Conservation (phyloP, 345 rosid species). For the Sonneratia caseolaris region DNA sequence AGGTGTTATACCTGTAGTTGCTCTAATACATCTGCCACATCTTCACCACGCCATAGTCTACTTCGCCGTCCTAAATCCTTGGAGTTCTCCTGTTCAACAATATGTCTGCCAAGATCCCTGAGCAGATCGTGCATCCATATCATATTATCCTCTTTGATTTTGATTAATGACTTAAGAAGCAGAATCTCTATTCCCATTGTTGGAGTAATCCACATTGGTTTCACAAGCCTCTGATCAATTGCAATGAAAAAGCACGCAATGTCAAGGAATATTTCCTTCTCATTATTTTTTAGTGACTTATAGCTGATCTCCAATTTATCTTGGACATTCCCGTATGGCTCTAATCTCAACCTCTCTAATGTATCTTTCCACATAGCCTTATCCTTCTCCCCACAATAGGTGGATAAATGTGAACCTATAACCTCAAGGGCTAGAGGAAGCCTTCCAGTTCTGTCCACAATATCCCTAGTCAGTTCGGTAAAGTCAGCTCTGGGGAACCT, state of each 20-base stretch:
- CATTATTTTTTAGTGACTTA: background rate
- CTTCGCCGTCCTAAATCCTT: fast-evolving
- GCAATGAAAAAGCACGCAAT: constrained; percentile 1
- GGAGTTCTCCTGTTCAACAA: background rate
- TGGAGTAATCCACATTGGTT: background rate
- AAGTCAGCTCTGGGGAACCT: background rate
- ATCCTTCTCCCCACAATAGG: background rate
- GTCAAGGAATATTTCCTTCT: constrained; percentile 7
- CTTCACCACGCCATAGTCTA: background rate
- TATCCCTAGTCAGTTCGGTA: background rate
- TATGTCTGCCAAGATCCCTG: background rate
- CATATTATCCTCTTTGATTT: background rate
- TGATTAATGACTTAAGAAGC: background rate
- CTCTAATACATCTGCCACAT: background rate
- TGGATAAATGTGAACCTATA: constrained; percentile 2
- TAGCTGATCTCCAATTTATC: background rate
- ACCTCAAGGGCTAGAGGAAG: constrained; percentile 9
- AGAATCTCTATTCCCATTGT: background rate
- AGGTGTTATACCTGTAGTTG: background rate
- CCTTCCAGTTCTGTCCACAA: background rate
- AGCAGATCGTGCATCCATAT: constrained; percentile 10
- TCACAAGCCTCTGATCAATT: background rate
- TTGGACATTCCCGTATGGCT: background rate
- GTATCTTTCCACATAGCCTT: background rate
- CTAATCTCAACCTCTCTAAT: background rate